These are phyloP conservation scores for Phytophthora colocasiae DNA, from an alignment of 352 stramenopile genomes.

Conservation along the genomic window DNA sequence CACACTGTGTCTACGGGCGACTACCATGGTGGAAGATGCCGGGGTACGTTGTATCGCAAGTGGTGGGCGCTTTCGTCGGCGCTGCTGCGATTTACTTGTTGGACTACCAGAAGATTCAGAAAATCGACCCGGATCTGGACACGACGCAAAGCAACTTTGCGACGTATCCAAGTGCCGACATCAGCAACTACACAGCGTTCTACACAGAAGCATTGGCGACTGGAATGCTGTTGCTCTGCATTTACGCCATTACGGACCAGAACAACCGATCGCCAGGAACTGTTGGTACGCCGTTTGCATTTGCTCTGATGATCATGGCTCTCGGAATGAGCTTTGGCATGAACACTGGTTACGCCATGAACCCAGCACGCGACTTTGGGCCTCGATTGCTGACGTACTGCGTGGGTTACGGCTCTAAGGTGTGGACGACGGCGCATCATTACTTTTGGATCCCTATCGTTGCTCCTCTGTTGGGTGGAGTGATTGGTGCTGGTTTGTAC, in stretches of 20 bases:
- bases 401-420: constrained; percentile 26
- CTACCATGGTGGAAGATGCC: constrained; percentile 31
- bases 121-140: constrained; percentile 20
- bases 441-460: constrained; percentile 33
- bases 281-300: constrained; percentile 22
- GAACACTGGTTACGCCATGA: constrained; percentile 32
- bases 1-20: constrained; percentile 21
- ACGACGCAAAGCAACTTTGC: constrained; percentile 28
- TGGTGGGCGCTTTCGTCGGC: constrained; percentile 17
- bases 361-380: constrained; percentile 28
- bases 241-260: constrained; percentile 33
- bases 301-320: constrained; percentile 29
- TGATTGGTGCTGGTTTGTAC: constrained; percentile 22
- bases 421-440: constrained; percentile 11
- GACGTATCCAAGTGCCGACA: constrained; percentile 27
- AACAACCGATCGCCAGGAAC: constrained; percentile 22
- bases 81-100: constrained; percentile 25
- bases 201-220: constrained; percentile 25
- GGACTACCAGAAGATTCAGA: constrained; percentile 30
- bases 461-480: constrained; percentile 10
- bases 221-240: constrained; percentile 22
- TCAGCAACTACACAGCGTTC: constrained; percentile 30
- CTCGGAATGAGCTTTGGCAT: constrained; percentile 29
- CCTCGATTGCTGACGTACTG: constrained; percentile 20
- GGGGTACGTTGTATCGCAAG: constrained; percentile 23